Percentiles rank a stretch among this genome's conserved stretches.
Evolutionary conservation across 352 stramenopile genomes (phyloP).

Genomic region (Phytophthora litchii): DNA sequence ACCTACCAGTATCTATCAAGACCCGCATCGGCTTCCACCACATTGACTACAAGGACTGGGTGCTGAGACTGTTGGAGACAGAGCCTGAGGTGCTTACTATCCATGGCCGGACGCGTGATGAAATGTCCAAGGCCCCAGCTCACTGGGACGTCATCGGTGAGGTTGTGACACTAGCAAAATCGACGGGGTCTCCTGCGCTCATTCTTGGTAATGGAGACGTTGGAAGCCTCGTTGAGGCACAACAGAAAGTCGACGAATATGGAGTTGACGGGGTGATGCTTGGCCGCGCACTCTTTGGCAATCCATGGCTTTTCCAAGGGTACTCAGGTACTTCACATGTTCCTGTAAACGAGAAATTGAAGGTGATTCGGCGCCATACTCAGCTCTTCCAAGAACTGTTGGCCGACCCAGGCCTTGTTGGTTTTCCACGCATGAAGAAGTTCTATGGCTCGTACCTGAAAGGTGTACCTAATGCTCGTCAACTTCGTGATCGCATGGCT

Average conservation of each 20-base stretch:
- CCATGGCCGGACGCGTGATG: constrained; percentile 75
- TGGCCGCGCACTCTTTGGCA: constrained; percentile 77
- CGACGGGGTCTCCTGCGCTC: constrained; percentile 55
- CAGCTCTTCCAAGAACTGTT: constrained; percentile 75
- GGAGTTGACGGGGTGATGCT: constrained; percentile 84
- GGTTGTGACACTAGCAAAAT: constrained; percentile 59
- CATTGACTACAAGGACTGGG: constrained; percentile 84
- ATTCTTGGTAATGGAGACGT: constrained; percentile 87
- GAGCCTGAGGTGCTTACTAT: constrained; percentile 79
- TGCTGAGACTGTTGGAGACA: constrained; percentile 66
- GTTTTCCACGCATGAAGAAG: constrained; percentile 81
- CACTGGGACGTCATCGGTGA: constrained; percentile 87
- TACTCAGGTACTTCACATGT: constrained; percentile 60
- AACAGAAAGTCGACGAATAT: constrained; percentile 70
- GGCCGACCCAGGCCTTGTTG: constrained; percentile 44
- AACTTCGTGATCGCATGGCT: constrained; percentile 64
- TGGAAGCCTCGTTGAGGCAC: constrained; percentile 61
- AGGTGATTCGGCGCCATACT: constrained; percentile 69
- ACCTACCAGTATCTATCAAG: constrained; percentile 77
- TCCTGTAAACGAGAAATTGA: constrained; percentile 52
- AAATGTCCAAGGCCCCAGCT: constrained; percentile 84
- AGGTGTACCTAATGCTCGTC: constrained; percentile 72
- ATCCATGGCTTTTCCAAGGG: constrained; percentile 83
- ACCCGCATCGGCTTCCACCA: constrained; percentile 80
- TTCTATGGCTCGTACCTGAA: constrained; percentile 81